Base-by-base conservation (phyloP, 2,329 filamentous ascomycete genomes). In the Trichoderma citrinoviride region DNA sequence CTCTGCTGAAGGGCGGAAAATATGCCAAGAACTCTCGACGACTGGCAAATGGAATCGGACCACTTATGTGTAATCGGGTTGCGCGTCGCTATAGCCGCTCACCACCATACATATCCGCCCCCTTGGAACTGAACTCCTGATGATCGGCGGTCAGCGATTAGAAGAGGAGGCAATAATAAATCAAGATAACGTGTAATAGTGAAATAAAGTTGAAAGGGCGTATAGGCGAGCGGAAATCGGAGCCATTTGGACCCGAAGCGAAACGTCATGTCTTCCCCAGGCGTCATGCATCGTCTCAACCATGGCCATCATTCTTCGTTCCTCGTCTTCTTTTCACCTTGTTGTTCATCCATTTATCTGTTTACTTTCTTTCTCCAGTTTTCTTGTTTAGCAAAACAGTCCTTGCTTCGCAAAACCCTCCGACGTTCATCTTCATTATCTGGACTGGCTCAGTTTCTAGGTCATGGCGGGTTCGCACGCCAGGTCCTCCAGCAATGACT, bases 401-500 rank as follows among this genome's bases (percentile, higher is more conserved):
- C 23, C 7, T 23, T 19, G 14, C 8, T n/a, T 41, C 8, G 33
- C 5, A 14, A 37, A n/a, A n/a, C n/a, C 3, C 17, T 2, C 17
- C 7, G 5, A 5, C 10, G n/a, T 52, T 21, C 33, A 40, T 25
- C 3, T 17, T 14, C n/a, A 29, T 21, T 17, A 12, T 7, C 23
- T 50, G 5, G 27, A 29, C 15, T 41, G 33, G 37, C 37, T 15
- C 19, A 29, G 15, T n/a, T 8, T 6, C 25, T 33, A 14, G 29
- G 47, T 19, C 37, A 61, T 61, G 58, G 58, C 47, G 37, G 21
- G 37, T 41, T 61, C 47, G 23, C 58, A 61, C 23, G 58, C 58
- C n/a, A 61, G 58, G 19, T 53, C 47, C 15, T 27, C 58, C 58
- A 61, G 58, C 58, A 61, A 53, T 15, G 58, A 61, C 37, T 52